Evolutionary conservation across 2,329 filamentous ascomycete genomes (phyloP).

Genomic region (Nothomitra cinnamomea): DNA sequence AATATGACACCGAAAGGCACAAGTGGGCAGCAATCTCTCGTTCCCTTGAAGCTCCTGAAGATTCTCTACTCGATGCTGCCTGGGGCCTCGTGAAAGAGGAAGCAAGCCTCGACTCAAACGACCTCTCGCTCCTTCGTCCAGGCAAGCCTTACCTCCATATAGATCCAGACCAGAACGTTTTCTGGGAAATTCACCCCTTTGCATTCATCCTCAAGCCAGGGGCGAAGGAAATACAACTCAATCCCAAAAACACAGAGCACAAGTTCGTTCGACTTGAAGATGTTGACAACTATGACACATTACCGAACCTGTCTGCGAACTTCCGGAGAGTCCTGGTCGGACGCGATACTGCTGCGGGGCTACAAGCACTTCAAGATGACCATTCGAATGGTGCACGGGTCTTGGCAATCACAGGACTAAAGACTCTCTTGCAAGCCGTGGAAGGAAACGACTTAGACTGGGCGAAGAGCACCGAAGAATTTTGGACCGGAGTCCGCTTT

Average conservation of each 20-base stretch:
- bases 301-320: conserved; percentile 40
- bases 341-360: conserved; percentile 30
- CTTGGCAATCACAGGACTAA: conserved; percentile 37
- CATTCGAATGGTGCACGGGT: conserved; percentile 42
- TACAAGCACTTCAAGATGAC: conserved; percentile 35
- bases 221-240: conserved; percentile 32
- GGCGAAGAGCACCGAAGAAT: conserved; percentile 19
- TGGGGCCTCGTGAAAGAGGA: conserved; percentile 47
- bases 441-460: conserved; percentile 15
- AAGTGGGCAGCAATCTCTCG: conserved; percentile 45
- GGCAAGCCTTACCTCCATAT: conserved; percentile 42
- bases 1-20: conserved; percentile 24
- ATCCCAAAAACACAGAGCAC: conserved; percentile 46
- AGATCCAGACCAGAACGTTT: conserved; percentile 34
- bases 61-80: conserved; percentile 36
- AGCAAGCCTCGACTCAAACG: conserved; percentile 33
- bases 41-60: conserved; percentile 36
- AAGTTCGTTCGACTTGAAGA: conserved; percentile 37
- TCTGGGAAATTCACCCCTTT: conserved; percentile 49
- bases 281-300: conserved; percentile 30
- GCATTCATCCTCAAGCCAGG: conserved; percentile 34
- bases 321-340: conserved; percentile 43
- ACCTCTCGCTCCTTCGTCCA: conserved; percentile 34
- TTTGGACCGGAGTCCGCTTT: conserved; percentile 40
- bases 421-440: conserved; percentile 31